Percentiles rank a stretch among this genome's conserved stretches.
Evolutionary conservation across 768 basidiomycete genomes (phyloP).

Genomic region (Agaricus subrufescens): DNA sequence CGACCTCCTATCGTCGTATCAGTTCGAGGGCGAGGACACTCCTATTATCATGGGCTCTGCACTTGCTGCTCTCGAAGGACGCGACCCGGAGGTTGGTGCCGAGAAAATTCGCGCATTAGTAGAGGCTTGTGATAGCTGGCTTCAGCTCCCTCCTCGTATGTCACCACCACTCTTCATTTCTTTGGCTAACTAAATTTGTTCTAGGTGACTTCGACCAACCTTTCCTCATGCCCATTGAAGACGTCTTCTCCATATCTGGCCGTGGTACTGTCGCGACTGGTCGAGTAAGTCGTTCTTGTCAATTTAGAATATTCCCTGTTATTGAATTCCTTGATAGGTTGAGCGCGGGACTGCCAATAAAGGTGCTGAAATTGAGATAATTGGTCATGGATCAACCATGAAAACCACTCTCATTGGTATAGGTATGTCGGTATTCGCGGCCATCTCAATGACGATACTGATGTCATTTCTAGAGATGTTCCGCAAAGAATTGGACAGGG

Average conservation of each 20-base stretch:
- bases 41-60: conserved; percentile 99
- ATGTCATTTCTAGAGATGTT: conserved; percentile 78
- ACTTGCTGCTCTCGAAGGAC: conserved; percentile 88
- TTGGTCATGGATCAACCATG: conserved; percentile 75
- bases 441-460: not conserved
- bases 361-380: conserved; percentile 89
- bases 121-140: conserved; percentile 87
- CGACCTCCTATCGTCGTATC: conserved; percentile 86
- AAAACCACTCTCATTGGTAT: conserved; percentile 97
- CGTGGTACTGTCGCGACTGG: conserved; percentile 98
- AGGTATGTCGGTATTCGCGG: conserved; percentile 39
- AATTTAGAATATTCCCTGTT: not conserved
- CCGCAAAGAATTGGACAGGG: conserved; percentile 98
- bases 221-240: conserved; percentile 94
- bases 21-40: conserved; percentile 95
- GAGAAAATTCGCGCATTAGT: conserved; percentile 80
- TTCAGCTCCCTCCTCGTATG: conserved; percentile 88
- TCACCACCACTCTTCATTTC: conserved; percentile 8
- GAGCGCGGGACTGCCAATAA: conserved; percentile 91
- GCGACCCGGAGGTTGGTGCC: conserved; percentile 73
- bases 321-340: conserved; percentile 40
- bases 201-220: conserved; percentile 95
- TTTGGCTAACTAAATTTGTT: not conserved
- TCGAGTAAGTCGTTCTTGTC: conserved; percentile 48
- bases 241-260: conserved; percentile 96